Percentiles rank a stretch among this genome's conserved stretches.
phyloP scores from a whole-genome alignment of 306 rosid genomes.

The Prunus armeniaca region DNA sequence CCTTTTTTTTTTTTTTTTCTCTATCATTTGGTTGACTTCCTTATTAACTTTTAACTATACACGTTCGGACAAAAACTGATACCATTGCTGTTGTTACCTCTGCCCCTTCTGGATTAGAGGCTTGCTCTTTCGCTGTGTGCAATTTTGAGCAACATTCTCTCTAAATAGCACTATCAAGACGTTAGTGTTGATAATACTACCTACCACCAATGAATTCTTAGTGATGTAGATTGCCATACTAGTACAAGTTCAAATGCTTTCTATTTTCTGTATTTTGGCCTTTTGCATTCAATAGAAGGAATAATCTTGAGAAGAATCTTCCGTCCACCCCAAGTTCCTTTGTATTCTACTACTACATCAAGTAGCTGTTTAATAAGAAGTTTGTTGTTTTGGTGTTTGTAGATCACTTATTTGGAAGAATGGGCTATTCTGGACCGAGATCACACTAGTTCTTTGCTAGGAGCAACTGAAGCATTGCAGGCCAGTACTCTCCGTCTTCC shows the following conservation, averaged over 20 bases:
- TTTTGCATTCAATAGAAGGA: not conserved
- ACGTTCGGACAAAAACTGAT: not conserved
- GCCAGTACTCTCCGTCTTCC: conserved; percentile 99
- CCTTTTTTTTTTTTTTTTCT: not conserved
- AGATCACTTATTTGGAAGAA: conserved; percentile 87
- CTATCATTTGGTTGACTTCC: not conserved
- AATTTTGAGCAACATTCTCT: not conserved
- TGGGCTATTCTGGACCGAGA: conserved; percentile 92
- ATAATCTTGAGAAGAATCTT: not conserved
- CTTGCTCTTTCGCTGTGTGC: not conserved
- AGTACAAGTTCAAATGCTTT: not conserved
- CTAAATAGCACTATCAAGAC: not conserved
- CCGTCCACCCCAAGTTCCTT: not conserved
- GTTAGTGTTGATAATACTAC: not conserved
- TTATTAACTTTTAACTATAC: not conserved
- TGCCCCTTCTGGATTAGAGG: not conserved
- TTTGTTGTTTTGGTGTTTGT: conserved; percentile 37
- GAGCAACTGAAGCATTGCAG: conserved; percentile 95
- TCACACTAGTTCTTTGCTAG: conserved; percentile 86
- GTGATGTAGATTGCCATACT: not conserved
- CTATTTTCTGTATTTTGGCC: not conserved
- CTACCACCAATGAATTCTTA: not conserved
- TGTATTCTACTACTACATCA: not conserved
- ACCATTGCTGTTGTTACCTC: not conserved
- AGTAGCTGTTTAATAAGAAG: not conserved